A percentile compares a stretch with the other conserved stretches of the same genome.
Conservation (phyloP, 257 asterid species). For the Prunella vulgaris region DNA sequence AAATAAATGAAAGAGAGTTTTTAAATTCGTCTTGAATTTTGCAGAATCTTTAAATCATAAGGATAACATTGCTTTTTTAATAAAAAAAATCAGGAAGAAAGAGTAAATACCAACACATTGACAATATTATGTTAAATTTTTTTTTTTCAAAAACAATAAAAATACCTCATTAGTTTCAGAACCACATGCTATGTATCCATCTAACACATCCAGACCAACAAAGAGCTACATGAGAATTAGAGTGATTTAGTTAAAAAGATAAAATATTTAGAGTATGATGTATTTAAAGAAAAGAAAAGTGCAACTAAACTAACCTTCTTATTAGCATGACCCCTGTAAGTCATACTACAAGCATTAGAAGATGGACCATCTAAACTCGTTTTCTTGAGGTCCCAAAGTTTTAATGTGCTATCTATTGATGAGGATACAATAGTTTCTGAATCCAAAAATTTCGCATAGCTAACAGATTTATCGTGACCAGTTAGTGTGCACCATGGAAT, state of each 20-base stretch:
- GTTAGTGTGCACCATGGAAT: slow-evolving; percentile 55
- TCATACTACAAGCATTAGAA: slow-evolving; percentile 35
- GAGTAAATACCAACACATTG: too few species aligned
- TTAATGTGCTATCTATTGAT: slow-evolving; percentile 45
- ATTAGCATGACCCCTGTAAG: slow-evolving; percentile 35
- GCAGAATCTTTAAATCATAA: too few species aligned
- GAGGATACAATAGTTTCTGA: slow-evolving; percentile 46
- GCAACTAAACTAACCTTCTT: slow-evolving; percentile 23
- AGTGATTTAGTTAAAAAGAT: too few species aligned
- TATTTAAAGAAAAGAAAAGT: too few species aligned
- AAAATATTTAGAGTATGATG: too few species aligned
- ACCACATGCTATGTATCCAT: slow-evolving; percentile 54
- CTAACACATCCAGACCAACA: slow-evolving; percentile 48
- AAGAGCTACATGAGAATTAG: slow-evolving; percentile 25
- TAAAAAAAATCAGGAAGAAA: too few species aligned
- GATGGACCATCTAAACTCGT: slow-evolving; percentile 35
- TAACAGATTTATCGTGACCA: slow-evolving; percentile 49
- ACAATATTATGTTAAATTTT: too few species aligned
- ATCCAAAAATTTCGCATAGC: slow-evolving; percentile 49
- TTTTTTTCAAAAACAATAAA: too few species aligned
- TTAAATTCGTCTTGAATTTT: too few species aligned
- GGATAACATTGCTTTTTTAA: too few species aligned
- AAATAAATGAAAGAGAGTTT: too few species aligned
- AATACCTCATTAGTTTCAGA: slow-evolving; percentile 68
- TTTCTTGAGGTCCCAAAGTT: slow-evolving; percentile 54